phyloP scores from a whole-genome alignment of 495 filamentous ascomycete genomes.

The Tuber borchii region DNA sequence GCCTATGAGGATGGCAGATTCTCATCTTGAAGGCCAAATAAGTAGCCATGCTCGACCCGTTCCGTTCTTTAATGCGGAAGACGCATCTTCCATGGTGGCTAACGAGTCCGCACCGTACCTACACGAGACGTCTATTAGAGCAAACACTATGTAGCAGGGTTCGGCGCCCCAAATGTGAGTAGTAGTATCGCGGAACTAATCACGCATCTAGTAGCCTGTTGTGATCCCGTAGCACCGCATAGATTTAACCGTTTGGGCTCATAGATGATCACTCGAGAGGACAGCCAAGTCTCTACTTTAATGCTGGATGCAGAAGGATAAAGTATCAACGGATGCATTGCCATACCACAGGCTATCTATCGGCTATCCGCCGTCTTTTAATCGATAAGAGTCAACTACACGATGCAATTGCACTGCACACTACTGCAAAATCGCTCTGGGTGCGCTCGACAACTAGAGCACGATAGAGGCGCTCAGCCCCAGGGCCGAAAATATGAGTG shows the following conservation, averaged over 20 bases:
- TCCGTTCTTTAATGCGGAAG: neutral
- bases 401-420: neutral
- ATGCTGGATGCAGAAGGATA: neutral
- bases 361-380: neutral
- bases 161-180: neutral
- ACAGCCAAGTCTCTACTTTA: neutral
- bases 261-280: neutral
- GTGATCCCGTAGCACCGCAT: neutral
- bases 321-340: neutral
- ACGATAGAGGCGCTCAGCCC: neutral
- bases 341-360: neutral
- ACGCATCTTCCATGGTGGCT: neutral
- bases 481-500: neutral
- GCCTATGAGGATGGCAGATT: neutral
- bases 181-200: neutral
- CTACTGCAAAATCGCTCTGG: neutral
- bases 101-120: neutral
- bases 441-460: neutral
- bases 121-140: neutral
- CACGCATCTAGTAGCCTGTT: neutral
- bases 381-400: neutral
- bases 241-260: neutral
- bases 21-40: neutral
- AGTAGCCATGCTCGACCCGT: neutral
- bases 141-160: neutral